Evolutionary conservation across 768 basidiomycete genomes (phyloP).

Genomic region (Ramaria sp.): DNA sequence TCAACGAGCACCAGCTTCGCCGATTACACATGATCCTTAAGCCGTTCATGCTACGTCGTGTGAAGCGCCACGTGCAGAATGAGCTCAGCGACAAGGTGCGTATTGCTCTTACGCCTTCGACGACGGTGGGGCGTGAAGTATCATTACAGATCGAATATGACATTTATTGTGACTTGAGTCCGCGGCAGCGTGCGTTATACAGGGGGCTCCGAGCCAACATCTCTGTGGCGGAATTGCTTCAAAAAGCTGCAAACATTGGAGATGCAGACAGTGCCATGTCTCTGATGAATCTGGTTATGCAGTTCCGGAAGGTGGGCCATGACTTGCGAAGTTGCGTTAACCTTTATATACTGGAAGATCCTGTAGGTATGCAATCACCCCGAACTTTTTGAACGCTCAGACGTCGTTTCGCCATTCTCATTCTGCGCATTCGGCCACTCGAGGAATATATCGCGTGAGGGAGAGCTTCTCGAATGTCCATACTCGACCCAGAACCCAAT

Average conservation of each 20-base stretch:
- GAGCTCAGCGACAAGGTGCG: conserved; percentile 95
- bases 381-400: conserved; percentile 93
- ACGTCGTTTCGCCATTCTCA: conserved; percentile 87
- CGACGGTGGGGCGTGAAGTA: neutral
- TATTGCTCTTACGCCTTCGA: neutral
- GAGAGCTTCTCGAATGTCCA: conserved; percentile 69
- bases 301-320: conserved; percentile 80
- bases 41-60: conserved; percentile 95
- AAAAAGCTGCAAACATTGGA: conserved; percentile 84
- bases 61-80: conserved; percentile 98
- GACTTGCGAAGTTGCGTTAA: neutral
- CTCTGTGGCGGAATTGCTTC: conserved; percentile 86
- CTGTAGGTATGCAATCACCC: conserved; percentile 92
- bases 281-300: conserved; percentile 99
- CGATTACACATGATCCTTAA: conserved; percentile 98
- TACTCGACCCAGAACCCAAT: conserved; percentile 89
- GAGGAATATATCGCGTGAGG: conserved; percentile 75
- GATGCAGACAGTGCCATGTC: conserved; percentile 88
- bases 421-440: conserved; percentile 77
- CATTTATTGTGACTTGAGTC: conserved; percentile 87
- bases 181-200: conserved; percentile 85
- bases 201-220: conserved; percentile 85
- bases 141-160: conserved; percentile 81
- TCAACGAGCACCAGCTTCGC: conserved; percentile 91
- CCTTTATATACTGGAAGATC: neutral